These are phyloP conservation scores for Ustilago trichophora DNA, from an alignment of 1,284 basidiomycete genomes.

Conservation along the genomic window DNA sequence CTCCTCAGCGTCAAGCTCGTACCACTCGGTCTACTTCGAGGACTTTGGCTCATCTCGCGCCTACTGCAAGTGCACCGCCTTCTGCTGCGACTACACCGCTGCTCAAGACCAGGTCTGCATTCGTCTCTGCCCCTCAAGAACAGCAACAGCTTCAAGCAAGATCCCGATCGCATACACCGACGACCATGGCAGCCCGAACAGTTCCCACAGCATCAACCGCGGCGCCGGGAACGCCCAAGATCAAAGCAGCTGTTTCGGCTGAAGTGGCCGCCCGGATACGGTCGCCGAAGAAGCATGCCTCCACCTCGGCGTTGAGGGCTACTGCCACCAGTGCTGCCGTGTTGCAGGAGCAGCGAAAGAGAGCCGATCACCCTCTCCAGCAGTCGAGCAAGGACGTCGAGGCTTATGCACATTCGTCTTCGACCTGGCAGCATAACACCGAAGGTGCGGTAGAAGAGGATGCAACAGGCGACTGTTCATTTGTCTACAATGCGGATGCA, in stretches of 20 bases:
- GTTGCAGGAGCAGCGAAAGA: too few relatives aligned
- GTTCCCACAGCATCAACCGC: background rate
- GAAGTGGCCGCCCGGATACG: constrained; percentile 39
- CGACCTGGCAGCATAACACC: constrained; percentile 11
- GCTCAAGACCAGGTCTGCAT: constrained; percentile 16
- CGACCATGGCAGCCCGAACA: constrained; percentile 18
- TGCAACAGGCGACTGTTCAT: constrained; percentile 47
- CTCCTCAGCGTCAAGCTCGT: constrained; percentile 2
- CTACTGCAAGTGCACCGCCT: constrained; percentile 2
- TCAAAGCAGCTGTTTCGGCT: constrained; percentile 41
- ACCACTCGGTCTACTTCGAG: constrained; percentile 17
- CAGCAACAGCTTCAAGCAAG: constrained; percentile 1
- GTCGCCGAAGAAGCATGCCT: constrained; percentile 40
- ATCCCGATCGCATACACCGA: constrained; percentile 32
- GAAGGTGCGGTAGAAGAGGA: constrained; percentile 2
- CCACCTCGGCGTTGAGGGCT: too few relatives aligned
- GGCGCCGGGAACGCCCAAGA: constrained; percentile 21
- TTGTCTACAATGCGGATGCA: constrained; percentile 46
- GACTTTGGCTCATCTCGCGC: background rate
- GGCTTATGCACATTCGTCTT: constrained; percentile 20
- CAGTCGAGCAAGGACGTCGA: too few relatives aligned
- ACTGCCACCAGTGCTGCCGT: constrained; percentile 25
- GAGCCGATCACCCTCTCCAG: constrained; percentile 18
- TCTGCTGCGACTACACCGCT: constrained; percentile 17
- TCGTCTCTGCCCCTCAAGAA: constrained; percentile 3